phyloP scores from a whole-genome alignment of 257 asterid genomes.

The Lithospermum erythrorhizon region DNA sequence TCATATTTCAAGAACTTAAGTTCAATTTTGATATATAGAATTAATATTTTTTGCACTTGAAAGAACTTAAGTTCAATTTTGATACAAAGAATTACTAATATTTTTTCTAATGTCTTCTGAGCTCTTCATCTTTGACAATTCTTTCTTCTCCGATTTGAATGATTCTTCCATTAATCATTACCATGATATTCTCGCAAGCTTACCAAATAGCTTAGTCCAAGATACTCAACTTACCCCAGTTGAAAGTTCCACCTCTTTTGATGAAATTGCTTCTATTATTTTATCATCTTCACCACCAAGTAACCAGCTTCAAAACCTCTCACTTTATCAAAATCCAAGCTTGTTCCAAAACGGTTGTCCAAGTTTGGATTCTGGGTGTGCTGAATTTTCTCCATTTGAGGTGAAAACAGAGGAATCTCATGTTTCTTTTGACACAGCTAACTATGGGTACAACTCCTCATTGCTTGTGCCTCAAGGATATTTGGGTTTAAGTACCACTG shows the following conservation, averaged over 20 bases:
- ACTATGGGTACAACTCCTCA: slow-evolving; percentile 11
- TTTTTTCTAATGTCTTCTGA: slow-evolving; percentile 54
- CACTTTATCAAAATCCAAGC: slow-evolving; percentile 20
- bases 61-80: slow-evolving; percentile 1
- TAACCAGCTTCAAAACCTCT: slow-evolving; percentile 38
- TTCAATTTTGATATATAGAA: background rate
- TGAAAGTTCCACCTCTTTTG: slow-evolving; percentile 16
- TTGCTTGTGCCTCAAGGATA: slow-evolving; percentile 18
- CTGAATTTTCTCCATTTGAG: slow-evolving; percentile 12
- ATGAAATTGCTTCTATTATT: slow-evolving; percentile 31
- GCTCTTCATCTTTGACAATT: slow-evolving; percentile 38
- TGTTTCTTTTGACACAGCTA: slow-evolving; percentile 14
- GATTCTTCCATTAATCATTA: slow-evolving; percentile 22
- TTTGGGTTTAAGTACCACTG: slow-evolving; percentile 9
- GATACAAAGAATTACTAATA: background rate
- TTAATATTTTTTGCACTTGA: too few species aligned
- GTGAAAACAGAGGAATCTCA: slow-evolving; percentile 52
- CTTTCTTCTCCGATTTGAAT: slow-evolving; percentile 38
- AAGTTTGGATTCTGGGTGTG: slow-evolving; percentile 12
- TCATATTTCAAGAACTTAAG: slow-evolving; percentile 6
- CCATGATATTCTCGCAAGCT: slow-evolving; percentile 22
- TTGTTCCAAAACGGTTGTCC: slow-evolving; percentile 15
- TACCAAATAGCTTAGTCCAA: slow-evolving; percentile 15
- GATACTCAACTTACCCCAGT: slow-evolving; percentile 14
- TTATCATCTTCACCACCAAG: slow-evolving; percentile 63